These are phyloP conservation scores for Platanthera guangdongensis DNA, from an alignment of 106 monocot genomes.

Conservation along the genomic window DNA sequence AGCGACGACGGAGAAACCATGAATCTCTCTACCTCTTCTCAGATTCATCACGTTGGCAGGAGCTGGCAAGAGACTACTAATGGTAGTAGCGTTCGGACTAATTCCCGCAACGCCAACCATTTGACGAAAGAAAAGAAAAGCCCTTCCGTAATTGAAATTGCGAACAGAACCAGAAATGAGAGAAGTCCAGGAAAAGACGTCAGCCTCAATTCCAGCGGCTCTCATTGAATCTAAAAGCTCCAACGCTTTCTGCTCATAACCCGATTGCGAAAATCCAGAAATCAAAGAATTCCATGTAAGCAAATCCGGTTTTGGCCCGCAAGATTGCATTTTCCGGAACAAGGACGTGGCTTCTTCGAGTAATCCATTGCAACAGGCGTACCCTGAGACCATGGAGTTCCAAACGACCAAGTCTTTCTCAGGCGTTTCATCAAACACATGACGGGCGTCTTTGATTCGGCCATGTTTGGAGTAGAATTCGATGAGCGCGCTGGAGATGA, in stretches of 20 bases:
- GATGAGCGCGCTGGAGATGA: conserved; percentile 32
- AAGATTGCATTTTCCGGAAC: conserved; percentile 18
- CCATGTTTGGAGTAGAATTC: conserved; percentile 36
- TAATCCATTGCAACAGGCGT: conserved; percentile 17
- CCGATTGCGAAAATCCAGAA: conserved; percentile 33
- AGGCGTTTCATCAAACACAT: conserved; percentile 37
- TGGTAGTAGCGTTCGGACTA: conserved; percentile 39
- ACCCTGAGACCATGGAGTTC: conserved; percentile 56
- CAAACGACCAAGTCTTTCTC: conserved; percentile 42
- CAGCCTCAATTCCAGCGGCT: conserved; percentile 27
- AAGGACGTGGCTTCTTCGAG: conserved; percentile 21
- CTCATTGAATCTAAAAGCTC: conserved; percentile 27
- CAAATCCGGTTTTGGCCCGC: conserved; percentile 24
- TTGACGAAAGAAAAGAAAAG: conserved; percentile 25
- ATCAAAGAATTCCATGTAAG: conserved; percentile 50
- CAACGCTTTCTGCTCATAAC: conserved; percentile 20
- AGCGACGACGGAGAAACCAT: conserved; percentile 23
- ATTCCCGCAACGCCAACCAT: conserved; percentile 28
- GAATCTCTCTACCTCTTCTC: conserved; percentile 37
- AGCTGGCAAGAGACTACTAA: conserved; percentile 40
- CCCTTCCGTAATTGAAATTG: conserved; percentile 27
- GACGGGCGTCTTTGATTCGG: conserved; percentile 19
- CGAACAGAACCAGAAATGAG: conserved; percentile 31
- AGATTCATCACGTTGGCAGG: conserved; percentile 34
- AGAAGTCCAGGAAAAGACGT: conserved; percentile 56